A percentile compares a stretch with the other conserved stretches of the same genome.
Evolutionary conservation across 1,139 yeast genomes (phyloP).

Genomic region (Nakaseomyces delphensis): DNA sequence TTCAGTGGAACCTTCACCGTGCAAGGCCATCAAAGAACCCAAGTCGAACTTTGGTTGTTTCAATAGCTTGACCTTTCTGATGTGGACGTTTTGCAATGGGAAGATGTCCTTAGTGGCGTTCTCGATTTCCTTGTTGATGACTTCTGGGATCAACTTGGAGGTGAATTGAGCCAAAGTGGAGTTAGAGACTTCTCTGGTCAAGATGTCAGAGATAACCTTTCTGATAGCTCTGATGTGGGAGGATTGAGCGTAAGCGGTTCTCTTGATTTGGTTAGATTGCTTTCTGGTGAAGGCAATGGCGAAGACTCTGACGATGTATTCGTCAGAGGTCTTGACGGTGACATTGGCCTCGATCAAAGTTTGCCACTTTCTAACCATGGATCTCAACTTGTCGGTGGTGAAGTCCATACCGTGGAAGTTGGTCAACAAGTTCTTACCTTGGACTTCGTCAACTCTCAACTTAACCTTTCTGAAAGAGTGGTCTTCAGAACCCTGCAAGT

Average conservation of each 20-base stretch:
- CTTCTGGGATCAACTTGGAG: slow-evolving; percentile 83
- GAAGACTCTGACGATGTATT: slow-evolving; percentile 79
- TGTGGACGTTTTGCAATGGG: slow-evolving; percentile 88
- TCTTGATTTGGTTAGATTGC: slow-evolving; percentile 81
- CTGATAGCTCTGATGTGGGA: slow-evolving; percentile 73
- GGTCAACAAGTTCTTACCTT: slow-evolving; percentile 86
- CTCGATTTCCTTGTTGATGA: slow-evolving; percentile 84
- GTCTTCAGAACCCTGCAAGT: slow-evolving; percentile 87
- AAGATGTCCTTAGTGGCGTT: slow-evolving; percentile 75
- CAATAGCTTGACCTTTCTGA: slow-evolving; percentile 85
- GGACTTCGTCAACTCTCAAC: slow-evolving; percentile 88
- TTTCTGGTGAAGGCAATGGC: slow-evolving; percentile 92
- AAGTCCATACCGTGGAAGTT: slow-evolving; percentile 93
- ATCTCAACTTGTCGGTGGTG: slow-evolving; percentile 84
- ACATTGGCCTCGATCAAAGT: slow-evolving; percentile 85
- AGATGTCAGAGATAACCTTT: slow-evolving; percentile 75
- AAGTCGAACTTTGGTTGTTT: slow-evolving; percentile 88
- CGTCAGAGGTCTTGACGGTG: slow-evolving; percentile 86
- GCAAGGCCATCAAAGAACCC: slow-evolving; percentile 80
- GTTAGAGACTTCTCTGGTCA: slow-evolving; percentile 77
- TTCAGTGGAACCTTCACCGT: slow-evolving; percentile 79
- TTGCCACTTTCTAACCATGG: slow-evolving; percentile 91
- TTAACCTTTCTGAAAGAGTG: slow-evolving; percentile 84
- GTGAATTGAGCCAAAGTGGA: slow-evolving; percentile 82
- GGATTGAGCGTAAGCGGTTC: slow-evolving; percentile 84